Conservation (phyloP, 371 early-diverging fungal species). For the Coemansia sp. region DNA sequence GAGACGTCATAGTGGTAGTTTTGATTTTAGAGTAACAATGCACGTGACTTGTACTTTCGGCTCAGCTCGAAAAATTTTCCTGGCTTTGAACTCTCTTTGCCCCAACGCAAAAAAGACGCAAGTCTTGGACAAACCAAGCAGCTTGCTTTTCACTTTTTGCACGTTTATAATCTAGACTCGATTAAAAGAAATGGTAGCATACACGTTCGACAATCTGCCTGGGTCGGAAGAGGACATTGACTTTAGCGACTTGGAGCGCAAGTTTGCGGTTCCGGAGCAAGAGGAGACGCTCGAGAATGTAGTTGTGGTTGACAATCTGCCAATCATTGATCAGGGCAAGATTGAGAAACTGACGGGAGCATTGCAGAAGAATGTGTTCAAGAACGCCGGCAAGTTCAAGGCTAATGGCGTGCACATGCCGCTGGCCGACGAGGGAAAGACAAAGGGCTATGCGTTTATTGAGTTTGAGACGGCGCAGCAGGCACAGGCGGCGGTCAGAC, state of each 20-base stretch:
- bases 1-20: not conserved
- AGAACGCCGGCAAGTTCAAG: conserved; percentile 74
- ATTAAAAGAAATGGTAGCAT: conserved; percentile 25
- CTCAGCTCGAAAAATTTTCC: conserved; percentile 2
- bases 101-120: not conserved
- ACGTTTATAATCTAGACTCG: too few species aligned
- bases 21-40: not conserved
- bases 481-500: conserved; percentile 77
- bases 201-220: conserved; percentile 48
- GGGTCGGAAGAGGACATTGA: conserved; percentile 62
- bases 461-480: conserved; percentile 87
- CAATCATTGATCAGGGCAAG: conserved; percentile 85
- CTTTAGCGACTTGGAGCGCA: conserved; percentile 84
- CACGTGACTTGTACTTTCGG: not conserved
- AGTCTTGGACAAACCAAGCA: too few species aligned
- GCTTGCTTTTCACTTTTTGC: too few species aligned
- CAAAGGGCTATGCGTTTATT: conserved; percentile 91
- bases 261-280: conserved; percentile 57
- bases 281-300: conserved; percentile 80
- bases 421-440: conserved; percentile 72
- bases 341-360: conserved; percentile 77
- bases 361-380: conserved; percentile 82
- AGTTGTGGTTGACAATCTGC: conserved; percentile 89
- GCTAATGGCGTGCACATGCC: conserved; percentile 88
- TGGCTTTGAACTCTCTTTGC: not conserved